phyloP scores from a whole-genome alignment of 2,329 filamentous ascomycete genomes.

The Fusarium drepaniforme region DNA sequence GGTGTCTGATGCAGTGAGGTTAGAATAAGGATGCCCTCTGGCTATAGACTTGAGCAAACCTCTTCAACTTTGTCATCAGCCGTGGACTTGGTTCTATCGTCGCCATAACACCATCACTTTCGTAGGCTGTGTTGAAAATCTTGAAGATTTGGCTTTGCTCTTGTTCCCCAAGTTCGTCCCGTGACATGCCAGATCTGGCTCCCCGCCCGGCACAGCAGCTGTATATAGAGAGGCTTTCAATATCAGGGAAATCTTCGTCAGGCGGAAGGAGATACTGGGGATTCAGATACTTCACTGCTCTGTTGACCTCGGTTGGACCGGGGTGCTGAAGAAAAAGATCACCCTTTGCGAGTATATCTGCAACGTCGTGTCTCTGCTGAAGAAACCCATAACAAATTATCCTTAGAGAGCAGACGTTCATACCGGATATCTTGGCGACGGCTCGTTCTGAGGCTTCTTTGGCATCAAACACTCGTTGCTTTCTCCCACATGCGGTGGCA shows the following conservation, averaged over 20 bases:
- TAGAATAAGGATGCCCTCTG: not conserved
- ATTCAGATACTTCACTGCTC: not conserved
- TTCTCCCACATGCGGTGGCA: not conserved
- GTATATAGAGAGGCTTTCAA: not conserved
- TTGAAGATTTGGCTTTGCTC: not conserved
- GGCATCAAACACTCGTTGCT: not conserved
- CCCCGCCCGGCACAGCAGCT: not conserved
- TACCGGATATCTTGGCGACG: not conserved
- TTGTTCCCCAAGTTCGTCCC: not conserved
- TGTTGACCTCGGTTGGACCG: not conserved
- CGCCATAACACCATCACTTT: not conserved
- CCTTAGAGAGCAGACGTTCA: not conserved
- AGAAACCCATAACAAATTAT: not conserved
- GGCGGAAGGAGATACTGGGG: not conserved
- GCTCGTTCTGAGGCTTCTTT: not conserved
- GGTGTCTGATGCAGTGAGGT: not conserved
- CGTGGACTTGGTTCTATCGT: not conserved
- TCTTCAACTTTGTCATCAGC: not conserved
- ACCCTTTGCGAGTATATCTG: not conserved
- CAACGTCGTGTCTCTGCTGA: not conserved
- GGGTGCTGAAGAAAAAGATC: conserved; percentile 6
- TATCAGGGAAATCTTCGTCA: not conserved
- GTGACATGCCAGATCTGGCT: not conserved
- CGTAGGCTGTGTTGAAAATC: not conserved
- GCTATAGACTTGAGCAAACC: not conserved